These are phyloP conservation scores for Rhynchosporium agropyri DNA, from an alignment of 2,329 filamentous ascomycete genomes.

Conservation along the genomic window DNA sequence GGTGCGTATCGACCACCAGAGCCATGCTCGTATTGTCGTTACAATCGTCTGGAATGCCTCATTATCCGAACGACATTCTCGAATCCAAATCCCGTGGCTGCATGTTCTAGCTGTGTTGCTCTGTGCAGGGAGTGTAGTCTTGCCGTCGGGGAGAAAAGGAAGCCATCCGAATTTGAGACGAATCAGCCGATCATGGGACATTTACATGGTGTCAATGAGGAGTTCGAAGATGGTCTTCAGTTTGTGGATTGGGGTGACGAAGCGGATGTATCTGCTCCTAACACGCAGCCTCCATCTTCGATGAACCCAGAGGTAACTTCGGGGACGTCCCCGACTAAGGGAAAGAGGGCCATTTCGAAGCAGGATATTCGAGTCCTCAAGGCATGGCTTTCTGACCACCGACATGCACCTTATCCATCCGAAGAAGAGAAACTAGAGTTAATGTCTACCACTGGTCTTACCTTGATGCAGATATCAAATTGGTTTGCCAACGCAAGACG, in stretches of 20 bases:
- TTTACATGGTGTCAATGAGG: constrained; percentile 15
- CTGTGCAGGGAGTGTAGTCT: constrained; percentile 14
- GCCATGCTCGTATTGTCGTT: constrained; percentile 10
- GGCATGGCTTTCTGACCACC: constrained; percentile 13
- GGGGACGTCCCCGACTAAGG: not conserved
- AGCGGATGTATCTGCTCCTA: constrained; percentile 9
- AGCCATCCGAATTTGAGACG: constrained; percentile 14
- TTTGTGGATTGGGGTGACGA: constrained; percentile 13
- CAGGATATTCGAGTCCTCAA: constrained; percentile 15
- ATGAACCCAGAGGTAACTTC: not conserved
- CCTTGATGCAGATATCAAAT: constrained; percentile 15
- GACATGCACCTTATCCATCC: constrained; percentile 9
- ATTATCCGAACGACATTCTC: constrained; percentile 12
- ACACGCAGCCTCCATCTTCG: not conserved
- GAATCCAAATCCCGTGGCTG: constrained; percentile 11
- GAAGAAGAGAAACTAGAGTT: constrained; percentile 13
- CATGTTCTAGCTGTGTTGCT: constrained; percentile 14
- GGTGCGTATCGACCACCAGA: constrained; percentile 13
- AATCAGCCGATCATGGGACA: constrained; percentile 12
- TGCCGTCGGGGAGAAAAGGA: constrained; percentile 13
- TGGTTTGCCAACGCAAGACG: constrained; percentile 15
- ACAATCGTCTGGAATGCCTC: constrained; percentile 15
- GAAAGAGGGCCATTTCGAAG: constrained; percentile 15
- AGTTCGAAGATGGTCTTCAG: constrained; percentile 12
- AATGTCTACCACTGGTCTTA: constrained; percentile 3